These are phyloP conservation scores for Neofusicoccum sp. DNA, from an alignment of 2,329 filamentous ascomycete species.

Conservation along the genomic window DNA sequence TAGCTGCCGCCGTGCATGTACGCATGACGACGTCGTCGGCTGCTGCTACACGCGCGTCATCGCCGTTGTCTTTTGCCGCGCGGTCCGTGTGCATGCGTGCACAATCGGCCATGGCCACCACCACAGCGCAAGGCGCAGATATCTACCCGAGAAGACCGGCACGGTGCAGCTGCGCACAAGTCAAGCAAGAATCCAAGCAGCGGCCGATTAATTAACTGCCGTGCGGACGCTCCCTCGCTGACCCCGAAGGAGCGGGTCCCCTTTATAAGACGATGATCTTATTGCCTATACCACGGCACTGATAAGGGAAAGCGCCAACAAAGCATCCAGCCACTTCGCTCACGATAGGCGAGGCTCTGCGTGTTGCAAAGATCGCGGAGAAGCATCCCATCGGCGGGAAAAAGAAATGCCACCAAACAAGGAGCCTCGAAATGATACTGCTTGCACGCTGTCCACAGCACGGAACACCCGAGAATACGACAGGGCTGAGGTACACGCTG, in stretches of 20 bases:
- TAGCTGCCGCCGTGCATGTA: background rate
- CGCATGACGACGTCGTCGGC: background rate
- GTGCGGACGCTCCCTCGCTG: background rate
- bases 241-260: too few relatives aligned
- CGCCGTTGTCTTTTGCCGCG: too few relatives aligned
- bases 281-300: background rate
- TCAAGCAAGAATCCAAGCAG: background rate
- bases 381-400: too few relatives aligned
- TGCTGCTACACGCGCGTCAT: background rate
- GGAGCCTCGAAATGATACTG: too few relatives aligned
- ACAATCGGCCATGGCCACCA: too few relatives aligned
- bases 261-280: conserved; percentile 4
- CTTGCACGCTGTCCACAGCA: too few relatives aligned
- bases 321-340: background rate
- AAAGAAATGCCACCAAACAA: too few relatives aligned
- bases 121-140: background rate
- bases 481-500: conserved; percentile 6
- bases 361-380: too few relatives aligned
- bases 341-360: too few relatives aligned
- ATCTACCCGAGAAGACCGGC: background rate
- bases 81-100: too few relatives aligned
- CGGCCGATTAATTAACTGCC: background rate
- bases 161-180: background rate
- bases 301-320: background rate
- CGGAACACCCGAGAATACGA: background rate